A percentile compares a stretch with the other conserved stretches of the same genome.
Evolutionary conservation across 1,284 basidiomycete species (phyloP).

Genomic region (Bondarzewia mesenterica): DNA sequence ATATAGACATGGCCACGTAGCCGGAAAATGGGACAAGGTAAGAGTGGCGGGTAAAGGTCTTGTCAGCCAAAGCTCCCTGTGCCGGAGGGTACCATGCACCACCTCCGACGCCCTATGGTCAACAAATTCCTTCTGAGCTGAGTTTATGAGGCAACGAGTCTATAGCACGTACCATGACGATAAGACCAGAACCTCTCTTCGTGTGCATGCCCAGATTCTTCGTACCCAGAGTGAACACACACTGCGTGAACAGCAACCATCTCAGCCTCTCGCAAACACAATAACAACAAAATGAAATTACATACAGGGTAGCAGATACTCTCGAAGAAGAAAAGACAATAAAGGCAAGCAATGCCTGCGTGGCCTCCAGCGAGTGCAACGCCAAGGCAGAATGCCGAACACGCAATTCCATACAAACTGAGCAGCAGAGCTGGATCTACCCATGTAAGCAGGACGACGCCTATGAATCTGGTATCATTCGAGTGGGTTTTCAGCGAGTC

Average conservation of each 20-base stretch:
- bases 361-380: constrained; percentile 45
- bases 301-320: constrained; percentile 59
- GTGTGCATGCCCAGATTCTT: constrained; percentile 64
- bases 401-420: constrained; percentile 43
- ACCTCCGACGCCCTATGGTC: constrained; percentile 54
- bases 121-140: not conserved
- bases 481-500: not conserved
- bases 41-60: constrained; percentile 39
- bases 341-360: constrained; percentile 55
- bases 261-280: no score
- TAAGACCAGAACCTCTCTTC: constrained; percentile 60
- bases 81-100: constrained; percentile 73
- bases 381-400: constrained; percentile 44
- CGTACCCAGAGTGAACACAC: constrained; percentile 68
- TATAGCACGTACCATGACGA: constrained; percentile 48
- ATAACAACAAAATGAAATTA: constrained; percentile 16
- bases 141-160: not conserved
- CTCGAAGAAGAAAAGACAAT: constrained; percentile 73
- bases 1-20: constrained; percentile 49
- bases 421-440: constrained; percentile 62
- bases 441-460: constrained; percentile 56
- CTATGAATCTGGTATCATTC: constrained; percentile 39
- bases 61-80: constrained; percentile 62
- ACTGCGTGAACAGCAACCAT: no score
- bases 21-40: constrained; percentile 56